Percentiles rank a stretch among this genome's conserved stretches.
Conservation (phyloP, 192 early-diverging fungal species). For the Piromyces finnis region DNA sequence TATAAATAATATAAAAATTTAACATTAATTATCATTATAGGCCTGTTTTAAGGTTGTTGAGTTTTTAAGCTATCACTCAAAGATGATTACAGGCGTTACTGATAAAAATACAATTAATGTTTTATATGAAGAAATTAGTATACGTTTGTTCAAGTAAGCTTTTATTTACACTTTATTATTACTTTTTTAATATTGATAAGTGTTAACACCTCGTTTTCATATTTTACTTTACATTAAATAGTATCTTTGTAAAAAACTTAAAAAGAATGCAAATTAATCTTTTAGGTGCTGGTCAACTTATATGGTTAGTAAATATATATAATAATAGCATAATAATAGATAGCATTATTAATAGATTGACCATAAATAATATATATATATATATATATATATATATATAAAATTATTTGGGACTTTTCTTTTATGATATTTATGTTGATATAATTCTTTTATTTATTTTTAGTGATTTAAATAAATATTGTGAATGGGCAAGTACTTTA, state of each 20-base stretch:
- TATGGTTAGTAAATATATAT: no score
- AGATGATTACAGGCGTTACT: constrained; percentile 50
- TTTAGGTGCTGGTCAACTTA: constrained; percentile 77
- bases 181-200: no score
- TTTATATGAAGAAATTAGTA: constrained; percentile 74
- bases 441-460: not conserved
- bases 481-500: constrained; percentile 45
- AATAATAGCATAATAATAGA: no score
- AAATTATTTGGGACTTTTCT: no score
- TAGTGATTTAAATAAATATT: constrained; percentile 67
- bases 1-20: no score
- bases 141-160: constrained; percentile 68
- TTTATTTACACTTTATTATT: not conserved
- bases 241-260: constrained; percentile 67
- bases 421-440: no score
- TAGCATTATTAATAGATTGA: no score
- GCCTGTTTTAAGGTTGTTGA: constrained; percentile 63
- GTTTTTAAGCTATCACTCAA: constrained; percentile 56
- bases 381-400: no score
- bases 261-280: constrained; percentile 61
- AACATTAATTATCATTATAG: constrained; percentile 9
- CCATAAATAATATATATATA: no score
- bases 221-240: no score
- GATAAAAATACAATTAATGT: constrained; percentile 79
- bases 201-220: no score